Base-by-base conservation (phyloP, 768 basidiomycete species). In the Mrakia frigida region DNA sequence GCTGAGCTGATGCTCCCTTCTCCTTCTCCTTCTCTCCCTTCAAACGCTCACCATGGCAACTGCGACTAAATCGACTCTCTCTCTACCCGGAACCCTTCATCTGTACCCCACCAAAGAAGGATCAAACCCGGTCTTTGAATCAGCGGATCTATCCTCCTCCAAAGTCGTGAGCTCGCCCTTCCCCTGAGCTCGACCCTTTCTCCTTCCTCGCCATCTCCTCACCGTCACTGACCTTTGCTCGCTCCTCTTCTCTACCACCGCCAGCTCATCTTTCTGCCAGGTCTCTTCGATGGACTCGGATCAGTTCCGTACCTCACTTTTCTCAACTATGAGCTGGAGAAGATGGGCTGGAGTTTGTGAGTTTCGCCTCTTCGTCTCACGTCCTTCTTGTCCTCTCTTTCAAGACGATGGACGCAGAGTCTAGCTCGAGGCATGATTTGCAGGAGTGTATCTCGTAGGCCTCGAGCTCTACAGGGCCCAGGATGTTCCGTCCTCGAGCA, bases 201-300 rank as follows among this genome's bases (percentile, higher is more conserved):
- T 52, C 35, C 31, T 59, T 53, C 13, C 10, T 39, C 11, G 35
- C 18, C 52, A 16, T 28, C 21, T 33, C 23, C 35, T 6, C 23
- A 23, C 3, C 35, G 28, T 21, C 63, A 23, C 74, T 50, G 46
- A 50, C 46, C 46, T 6, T 25, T 35, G 28, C 43, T 74, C 60
- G 65, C 16, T 67, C 74, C 28, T 74, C 52, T 41, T 65, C 65
- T n/a, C 23, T 59, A 1, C n/a, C 16, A 11, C 73, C 59, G 21
- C 25, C 56, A 73, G 76, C 50, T 77, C 50, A 39, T 77, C 53
- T 77, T 77, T 31, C 52, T 77, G 11, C 76, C 76, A 25, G 76
- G 76, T 14, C 52, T 77, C 7, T 68, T 56, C n/a, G 76, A 77
- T 33, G 76, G 76, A 0, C 3, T 46, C 46, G 28, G 21, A 10